Conservation (phyloP, 2,329 filamentous ascomycete species). For the Aspergillus fijiensis region DNA sequence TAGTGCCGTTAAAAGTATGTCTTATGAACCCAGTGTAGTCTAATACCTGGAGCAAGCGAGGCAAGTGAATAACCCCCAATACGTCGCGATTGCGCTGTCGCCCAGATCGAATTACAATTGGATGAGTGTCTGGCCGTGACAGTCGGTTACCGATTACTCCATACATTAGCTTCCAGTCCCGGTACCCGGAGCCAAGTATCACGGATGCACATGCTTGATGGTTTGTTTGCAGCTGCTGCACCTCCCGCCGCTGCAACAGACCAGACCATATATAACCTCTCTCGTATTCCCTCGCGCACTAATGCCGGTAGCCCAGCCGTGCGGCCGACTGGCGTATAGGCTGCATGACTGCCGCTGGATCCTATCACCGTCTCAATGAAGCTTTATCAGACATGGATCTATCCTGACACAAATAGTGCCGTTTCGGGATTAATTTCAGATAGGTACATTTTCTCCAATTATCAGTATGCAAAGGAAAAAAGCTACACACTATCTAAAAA, state of each 20-base stretch:
- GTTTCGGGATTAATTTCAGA: neutral
- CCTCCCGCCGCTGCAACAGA: neutral
- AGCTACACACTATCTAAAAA: slow-evolving; percentile 19
- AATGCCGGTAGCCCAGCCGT: neutral
- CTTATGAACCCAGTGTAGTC: no score
- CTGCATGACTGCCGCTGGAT: no score
- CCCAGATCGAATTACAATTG: no score
- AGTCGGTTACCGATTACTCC: no score
- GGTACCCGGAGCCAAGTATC: neutral
- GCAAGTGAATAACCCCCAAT: no score
- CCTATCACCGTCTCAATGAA: no score
- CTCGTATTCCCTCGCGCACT: neutral
- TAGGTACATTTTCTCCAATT: slow-evolving; percentile 14
- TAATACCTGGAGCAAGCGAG: no score
- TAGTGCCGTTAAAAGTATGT: no score
- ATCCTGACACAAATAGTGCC: neutral
- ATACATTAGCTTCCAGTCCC: no score
- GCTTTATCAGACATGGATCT: neutral
- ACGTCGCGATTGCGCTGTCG: no score
- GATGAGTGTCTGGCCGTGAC: no score
- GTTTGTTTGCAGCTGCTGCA: neutral
- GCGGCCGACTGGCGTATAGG: neutral
- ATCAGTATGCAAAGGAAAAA: slow-evolving; percentile 12
- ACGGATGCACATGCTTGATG: neutral
- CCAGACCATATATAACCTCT: neutral